These are phyloP conservation scores for Piromyces finnis DNA, from an alignment of 192 early-diverging fungal genomes.

Conservation along the genomic window DNA sequence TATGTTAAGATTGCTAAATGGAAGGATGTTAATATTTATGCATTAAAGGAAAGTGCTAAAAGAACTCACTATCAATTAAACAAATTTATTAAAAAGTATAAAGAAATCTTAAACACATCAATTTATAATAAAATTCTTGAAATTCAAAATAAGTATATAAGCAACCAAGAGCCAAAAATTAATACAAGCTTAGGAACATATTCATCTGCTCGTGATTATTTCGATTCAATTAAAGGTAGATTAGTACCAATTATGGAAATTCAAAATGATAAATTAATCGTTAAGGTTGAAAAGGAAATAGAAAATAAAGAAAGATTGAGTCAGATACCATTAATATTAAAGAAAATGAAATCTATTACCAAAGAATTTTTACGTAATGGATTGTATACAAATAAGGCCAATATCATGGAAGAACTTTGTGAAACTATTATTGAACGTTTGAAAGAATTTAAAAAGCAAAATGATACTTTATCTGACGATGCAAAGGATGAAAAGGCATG, in stretches of 20 bases:
- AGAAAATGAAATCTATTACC: constrained; percentile 2
- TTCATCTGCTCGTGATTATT: not conserved
- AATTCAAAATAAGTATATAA: not conserved
- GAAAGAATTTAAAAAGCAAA: constrained; percentile 13
- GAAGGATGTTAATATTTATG: constrained; percentile 91
- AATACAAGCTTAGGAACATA: not conserved
- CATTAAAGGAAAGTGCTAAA: constrained; percentile 71
- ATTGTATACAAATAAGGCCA: not conserved
- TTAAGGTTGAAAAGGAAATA: not conserved
- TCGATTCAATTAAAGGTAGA: not conserved
- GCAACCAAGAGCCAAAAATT: not conserved
- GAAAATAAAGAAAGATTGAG: not conserved
- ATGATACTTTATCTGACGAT: constrained; percentile 7
- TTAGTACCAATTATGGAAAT: not conserved
- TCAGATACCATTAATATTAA: not conserved
- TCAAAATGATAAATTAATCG: not conserved
- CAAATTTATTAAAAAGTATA: constrained; percentile 78
- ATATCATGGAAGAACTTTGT: constrained; percentile 16
- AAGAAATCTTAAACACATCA: constrained; percentile 54
- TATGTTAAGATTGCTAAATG: constrained; percentile 91
- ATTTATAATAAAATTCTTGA: constrained; percentile 10
- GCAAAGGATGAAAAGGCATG: not conserved
- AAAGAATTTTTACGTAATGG: not conserved
- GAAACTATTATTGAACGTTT: constrained; percentile 14
- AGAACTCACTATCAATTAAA: constrained; percentile 79